Conservation (phyloP, 2,329 filamentous ascomycete species). For the Meredithiella fracta region DNA sequence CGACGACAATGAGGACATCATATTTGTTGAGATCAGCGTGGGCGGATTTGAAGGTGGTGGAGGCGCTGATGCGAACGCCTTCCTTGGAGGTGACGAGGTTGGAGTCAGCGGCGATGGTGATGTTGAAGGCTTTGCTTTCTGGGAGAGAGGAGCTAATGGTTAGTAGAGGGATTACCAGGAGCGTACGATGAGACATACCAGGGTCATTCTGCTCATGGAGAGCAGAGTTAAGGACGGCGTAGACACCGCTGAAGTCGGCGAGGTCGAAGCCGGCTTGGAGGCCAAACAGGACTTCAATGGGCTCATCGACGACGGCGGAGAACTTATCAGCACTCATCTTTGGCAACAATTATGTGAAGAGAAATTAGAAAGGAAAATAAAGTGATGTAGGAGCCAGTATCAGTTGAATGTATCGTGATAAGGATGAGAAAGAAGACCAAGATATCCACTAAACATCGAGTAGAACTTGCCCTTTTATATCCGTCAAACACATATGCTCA, state of each 20-base stretch:
- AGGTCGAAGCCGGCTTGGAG: constrained; percentile 44
- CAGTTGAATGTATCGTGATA: no score
- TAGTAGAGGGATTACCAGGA: not conserved
- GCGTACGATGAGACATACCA: constrained; percentile 24
- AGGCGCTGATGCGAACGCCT: constrained; percentile 53
- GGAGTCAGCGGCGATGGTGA: constrained; percentile 37
- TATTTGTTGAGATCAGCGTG: constrained; percentile 58
- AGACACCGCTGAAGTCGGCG: constrained; percentile 39
- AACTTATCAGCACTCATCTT: constrained; percentile 42
- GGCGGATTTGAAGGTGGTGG: constrained; percentile 66
- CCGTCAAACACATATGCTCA: no score
- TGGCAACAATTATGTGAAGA: constrained; percentile 18
- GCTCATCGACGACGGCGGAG: constrained; percentile 42
- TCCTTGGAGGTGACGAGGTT: constrained; percentile 40
- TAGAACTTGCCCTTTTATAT: no score
- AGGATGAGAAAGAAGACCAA: no score
- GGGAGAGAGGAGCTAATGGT: not conserved
- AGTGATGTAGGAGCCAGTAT: no score
- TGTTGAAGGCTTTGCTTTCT: constrained; percentile 42
- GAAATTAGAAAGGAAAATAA: constrained; percentile 3
- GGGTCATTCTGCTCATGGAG: constrained; percentile 37
- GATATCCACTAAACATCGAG: no score
- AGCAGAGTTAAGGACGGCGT: constrained; percentile 34
- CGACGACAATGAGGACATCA: constrained; percentile 63
- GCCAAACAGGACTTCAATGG: constrained; percentile 43